Conservation (phyloP, 352 stramenopile species). For the Phytophthora palmivora region DNA sequence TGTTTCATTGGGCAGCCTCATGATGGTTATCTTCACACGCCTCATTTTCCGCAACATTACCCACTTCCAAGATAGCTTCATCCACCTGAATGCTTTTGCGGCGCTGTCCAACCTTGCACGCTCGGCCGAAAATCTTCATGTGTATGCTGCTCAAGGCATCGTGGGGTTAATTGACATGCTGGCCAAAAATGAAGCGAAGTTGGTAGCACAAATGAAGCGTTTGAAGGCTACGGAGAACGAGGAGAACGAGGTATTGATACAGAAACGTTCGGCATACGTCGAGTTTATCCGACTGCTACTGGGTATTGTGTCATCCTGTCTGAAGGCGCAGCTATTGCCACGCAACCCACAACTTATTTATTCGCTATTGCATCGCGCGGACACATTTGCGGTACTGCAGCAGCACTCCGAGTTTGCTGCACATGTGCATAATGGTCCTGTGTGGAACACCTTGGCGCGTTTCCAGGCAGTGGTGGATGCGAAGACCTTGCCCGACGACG, state of each 20-base stretch:
- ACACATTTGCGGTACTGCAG: conserved; percentile 64
- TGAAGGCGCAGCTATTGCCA: conserved; percentile 70
- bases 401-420: conserved; percentile 64
- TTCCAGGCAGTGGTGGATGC: conserved; percentile 72
- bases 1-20: conserved; percentile 73
- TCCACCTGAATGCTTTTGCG: conserved; percentile 81
- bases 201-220: conserved; percentile 56
- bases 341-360: conserved; percentile 90
- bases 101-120: conserved; percentile 78
- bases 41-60: conserved; percentile 84
- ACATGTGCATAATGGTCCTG: conserved; percentile 64
- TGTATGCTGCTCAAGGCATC: conserved; percentile 75
- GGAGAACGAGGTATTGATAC: conserved; percentile 53
- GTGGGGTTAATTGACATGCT: conserved; percentile 76
- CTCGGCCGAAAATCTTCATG: conserved; percentile 74
- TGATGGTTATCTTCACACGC: conserved; percentile 82
- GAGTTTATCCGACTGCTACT: conserved; percentile 81
- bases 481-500: conserved; percentile 55
- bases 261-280: conserved; percentile 72
- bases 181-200: conserved; percentile 76
- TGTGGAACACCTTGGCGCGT: conserved; percentile 70
- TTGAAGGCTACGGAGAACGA: conserved; percentile 36
- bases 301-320: conserved; percentile 66
- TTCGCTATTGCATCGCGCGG: conserved; percentile 75
- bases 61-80: conserved; percentile 80